Conservation (phyloP, 805 yeast species). For the Metschnikowia corniflorae region DNA sequence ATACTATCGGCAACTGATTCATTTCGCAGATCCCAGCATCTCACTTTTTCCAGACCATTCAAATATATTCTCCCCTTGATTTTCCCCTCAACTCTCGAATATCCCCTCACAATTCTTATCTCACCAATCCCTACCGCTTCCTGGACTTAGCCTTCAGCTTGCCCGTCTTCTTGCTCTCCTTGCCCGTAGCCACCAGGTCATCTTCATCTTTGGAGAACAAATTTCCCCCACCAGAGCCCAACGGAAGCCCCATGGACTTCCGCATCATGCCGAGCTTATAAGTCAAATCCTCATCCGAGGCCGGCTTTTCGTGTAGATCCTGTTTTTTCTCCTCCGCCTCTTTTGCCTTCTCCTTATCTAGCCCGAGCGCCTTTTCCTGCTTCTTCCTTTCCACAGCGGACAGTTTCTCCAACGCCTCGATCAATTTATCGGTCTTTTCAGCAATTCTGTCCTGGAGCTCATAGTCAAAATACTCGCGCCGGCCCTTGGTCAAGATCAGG, state of each 20-base stretch:
- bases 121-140: slow-evolving; percentile 3
- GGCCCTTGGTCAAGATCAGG: slow-evolving; percentile 45
- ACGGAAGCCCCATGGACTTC: slow-evolving; percentile 20
- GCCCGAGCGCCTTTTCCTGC: slow-evolving; percentile 20
- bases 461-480: slow-evolving; percentile 61
- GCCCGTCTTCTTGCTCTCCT: background rate
- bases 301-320: slow-evolving; percentile 34
- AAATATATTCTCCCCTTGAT: too few species aligned
- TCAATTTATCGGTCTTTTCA: slow-evolving; percentile 55
- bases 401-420: slow-evolving; percentile 61
- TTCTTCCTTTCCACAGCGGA: slow-evolving; percentile 66
- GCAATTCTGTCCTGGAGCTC: slow-evolving; percentile 59
- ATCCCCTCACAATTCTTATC: too few species aligned
- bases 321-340: slow-evolving; percentile 19
- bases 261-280: slow-evolving; percentile 30
- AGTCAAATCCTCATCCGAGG: slow-evolving; percentile 34
- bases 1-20: too few species aligned
- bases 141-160: slow-evolving; percentile 4
- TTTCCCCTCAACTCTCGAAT: too few species aligned
- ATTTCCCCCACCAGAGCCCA: slow-evolving; percentile 13
- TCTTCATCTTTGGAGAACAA: slow-evolving; percentile 5
- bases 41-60: too few species aligned
- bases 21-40: too few species aligned
- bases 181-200: background rate
- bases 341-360: slow-evolving; percentile 19